Base-by-base conservation (phyloP, 352 stramenopile species). In the Phytophthora ramorum region DNA sequence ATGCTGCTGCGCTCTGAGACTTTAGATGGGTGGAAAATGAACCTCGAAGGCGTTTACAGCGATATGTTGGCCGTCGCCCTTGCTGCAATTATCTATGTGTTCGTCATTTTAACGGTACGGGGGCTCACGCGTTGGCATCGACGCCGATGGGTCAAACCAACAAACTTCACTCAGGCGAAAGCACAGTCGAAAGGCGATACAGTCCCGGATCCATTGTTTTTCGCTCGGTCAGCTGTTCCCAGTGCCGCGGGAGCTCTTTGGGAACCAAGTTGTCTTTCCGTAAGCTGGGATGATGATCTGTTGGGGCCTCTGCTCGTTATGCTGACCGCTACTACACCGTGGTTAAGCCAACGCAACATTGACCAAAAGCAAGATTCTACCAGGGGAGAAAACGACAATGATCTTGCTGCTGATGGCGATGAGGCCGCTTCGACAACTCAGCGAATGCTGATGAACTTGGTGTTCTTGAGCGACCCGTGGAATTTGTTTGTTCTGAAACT, bases 11-110 rank as follows among this genome's bases (percentile, higher is more conserved):
- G 76, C 20, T 75, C 78, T 8, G 78, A 87, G 63, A 83, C 73
- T 16, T 61, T 84, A 26, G 78, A 87, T 53, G 72, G 64, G 16
- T 87, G 78, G 78, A 87, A 87, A 48, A 87, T 84, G 75, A 85
- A 84, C 44, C 70, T 81, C 3, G 76, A 79, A 47, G 78, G 78
- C 12, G 63, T 82, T 41, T 87, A 83, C 70, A 83, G 77, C 53
- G 78, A 85, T 38, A 68, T 81, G 24, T 49, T 84, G 22, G 66
- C 75, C n/a, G 55, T 87, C 26, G 63, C 55, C 44, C 68, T 87
- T 41, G 81, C 75, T n/a, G 62, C 61, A 0, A 60, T 73, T 22
- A 71, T 73, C 16, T 87, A 87, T 45, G 58, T 80, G 12, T 26
- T 76, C 9, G 45, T 63, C 6, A 58, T 78, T 20, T 35, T 83